Conservation (phyloP, 345 rosid genomes). For the Euphorbia pulcherrima region DNA sequence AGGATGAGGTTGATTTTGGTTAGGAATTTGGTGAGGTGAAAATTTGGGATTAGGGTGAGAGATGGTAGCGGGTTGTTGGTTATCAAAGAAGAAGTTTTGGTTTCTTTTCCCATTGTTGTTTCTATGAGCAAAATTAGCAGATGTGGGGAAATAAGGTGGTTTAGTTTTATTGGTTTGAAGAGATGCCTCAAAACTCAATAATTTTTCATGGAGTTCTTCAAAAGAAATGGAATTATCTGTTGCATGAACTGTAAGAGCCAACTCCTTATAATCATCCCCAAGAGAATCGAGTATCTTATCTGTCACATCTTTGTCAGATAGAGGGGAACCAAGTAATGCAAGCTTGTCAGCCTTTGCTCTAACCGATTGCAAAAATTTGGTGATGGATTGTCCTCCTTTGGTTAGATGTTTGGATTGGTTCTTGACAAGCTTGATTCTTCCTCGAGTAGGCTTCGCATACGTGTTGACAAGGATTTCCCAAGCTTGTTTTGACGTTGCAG, state of each 20-base stretch:
- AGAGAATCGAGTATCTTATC: not conserved
- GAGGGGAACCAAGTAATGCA: not conserved
- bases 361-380: not conserved
- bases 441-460: not conserved
- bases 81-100: not conserved
- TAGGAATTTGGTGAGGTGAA: not conserved
- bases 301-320: constrained; percentile 1
- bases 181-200: not conserved
- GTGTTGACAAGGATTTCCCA: not conserved
- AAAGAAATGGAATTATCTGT: not conserved
- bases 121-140: no score
- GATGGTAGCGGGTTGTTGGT: not conserved
- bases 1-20: not conserved
- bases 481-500: not conserved
- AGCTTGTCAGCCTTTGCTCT: constrained; percentile 1
- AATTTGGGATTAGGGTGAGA: not conserved
- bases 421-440: constrained; percentile 1
- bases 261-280: not conserved
- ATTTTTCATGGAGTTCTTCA: not conserved
- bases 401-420: not conserved
- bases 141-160: not conserved
- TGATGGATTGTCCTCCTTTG: constrained; percentile 7
- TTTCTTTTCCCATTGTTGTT: no score
- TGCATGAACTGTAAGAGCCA: not conserved
- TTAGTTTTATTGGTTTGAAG: not conserved